These are phyloP conservation scores for Hibiscus syriacus DNA, from an alignment of 345 rosid species.

Conservation along the genomic window DNA sequence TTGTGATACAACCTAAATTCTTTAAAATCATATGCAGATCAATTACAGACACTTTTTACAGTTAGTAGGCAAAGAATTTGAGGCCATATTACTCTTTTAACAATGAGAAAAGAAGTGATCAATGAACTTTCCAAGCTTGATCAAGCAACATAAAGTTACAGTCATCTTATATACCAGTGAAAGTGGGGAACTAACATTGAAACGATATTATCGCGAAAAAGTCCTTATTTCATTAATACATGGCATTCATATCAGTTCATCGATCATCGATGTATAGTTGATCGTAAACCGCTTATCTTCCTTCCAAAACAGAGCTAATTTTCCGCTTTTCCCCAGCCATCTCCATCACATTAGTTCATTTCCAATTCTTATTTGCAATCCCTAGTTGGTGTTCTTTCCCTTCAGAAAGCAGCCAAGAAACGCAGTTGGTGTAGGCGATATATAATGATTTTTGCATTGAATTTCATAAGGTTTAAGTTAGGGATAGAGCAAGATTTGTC, in stretches of 20 bases:
- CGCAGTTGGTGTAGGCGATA: too few relatives aligned
- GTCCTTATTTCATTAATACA: neutral
- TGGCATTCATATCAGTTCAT: neutral
- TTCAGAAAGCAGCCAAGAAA: too few relatives aligned
- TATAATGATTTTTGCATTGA: neutral
- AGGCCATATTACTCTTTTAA: slow-evolving; percentile 10
- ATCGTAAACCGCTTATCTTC: neutral
- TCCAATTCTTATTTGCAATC: neutral
- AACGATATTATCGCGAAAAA: neutral
- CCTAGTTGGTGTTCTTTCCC: too few relatives aligned
- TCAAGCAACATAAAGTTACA: neutral
- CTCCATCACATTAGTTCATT: slow-evolving; percentile 15
- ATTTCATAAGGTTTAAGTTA: neutral
- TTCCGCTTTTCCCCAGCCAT: slow-evolving; percentile 14
- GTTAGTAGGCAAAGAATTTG: neutral
- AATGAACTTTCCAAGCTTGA: neutral
- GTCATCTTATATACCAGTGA: neutral
- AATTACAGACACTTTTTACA: neutral
- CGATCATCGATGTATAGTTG: slow-evolving; percentile 11
- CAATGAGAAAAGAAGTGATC: neutral
- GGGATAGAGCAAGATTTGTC: neutral
- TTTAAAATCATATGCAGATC: neutral
- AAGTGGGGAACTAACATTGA: neutral
- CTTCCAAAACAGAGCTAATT: neutral
- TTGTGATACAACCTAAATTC: neutral